These are phyloP conservation scores for Sclerotinia trifoliorum DNA, from an alignment of 2,329 filamentous ascomycete species.

Conservation along the genomic window DNA sequence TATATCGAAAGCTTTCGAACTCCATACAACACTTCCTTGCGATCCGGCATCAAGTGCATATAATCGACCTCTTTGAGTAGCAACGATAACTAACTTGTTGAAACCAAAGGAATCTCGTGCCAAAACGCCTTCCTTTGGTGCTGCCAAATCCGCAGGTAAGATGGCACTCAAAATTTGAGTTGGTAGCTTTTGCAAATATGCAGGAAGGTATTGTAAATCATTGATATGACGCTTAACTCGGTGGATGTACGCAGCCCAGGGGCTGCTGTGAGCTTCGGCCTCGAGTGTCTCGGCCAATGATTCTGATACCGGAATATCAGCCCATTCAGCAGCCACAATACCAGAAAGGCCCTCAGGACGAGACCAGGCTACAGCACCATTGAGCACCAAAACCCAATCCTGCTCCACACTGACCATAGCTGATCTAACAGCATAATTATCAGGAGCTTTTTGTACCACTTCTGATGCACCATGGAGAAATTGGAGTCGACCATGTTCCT, in stretches of 20 bases:
- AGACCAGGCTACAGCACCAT: constrained; percentile 77
- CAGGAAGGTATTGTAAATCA: constrained; percentile 75
- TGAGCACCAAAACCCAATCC: constrained; percentile 81
- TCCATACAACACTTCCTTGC: constrained; percentile 75
- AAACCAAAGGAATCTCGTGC: constrained; percentile 79
- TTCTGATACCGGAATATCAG: constrained; percentile 71
- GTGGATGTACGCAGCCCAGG: constrained; percentile 80
- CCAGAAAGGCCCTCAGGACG: constrained; percentile 80
- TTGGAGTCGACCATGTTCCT: constrained; percentile 46
- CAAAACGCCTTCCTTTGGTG: constrained; percentile 48
- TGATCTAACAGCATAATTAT: constrained; percentile 73
- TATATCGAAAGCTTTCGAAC: constrained; percentile 60
- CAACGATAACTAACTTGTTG: constrained; percentile 78
- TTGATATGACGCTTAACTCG: constrained; percentile 77
- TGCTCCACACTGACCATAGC: constrained; percentile 66
- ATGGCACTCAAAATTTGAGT: constrained; percentile 63
- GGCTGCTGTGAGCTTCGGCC: constrained; percentile 79
- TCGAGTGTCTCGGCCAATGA: constrained; percentile 77
- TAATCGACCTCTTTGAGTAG: constrained; percentile 74
- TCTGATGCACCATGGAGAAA: constrained; percentile 72
- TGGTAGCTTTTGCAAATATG: constrained; percentile 69
- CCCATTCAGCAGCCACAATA: constrained; percentile 76
- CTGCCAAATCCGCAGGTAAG: constrained; percentile 51
- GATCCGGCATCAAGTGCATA: constrained; percentile 77
- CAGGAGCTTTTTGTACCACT: constrained; percentile 67